Evolutionary conservation across 2,329 filamentous ascomycete species (phyloP).

Genomic region (Botryotinia convoluta): DNA sequence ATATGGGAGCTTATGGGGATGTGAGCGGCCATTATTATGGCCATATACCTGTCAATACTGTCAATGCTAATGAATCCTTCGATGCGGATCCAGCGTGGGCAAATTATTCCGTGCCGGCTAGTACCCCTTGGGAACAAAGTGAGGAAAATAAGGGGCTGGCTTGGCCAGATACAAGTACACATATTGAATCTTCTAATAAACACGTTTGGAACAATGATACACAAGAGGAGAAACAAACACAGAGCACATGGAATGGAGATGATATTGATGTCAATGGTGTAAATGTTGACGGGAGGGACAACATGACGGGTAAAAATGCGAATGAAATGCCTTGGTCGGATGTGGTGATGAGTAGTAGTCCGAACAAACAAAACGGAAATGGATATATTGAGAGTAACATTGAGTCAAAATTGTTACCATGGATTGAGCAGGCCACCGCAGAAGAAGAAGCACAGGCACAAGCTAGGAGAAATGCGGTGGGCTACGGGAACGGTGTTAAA

Average conservation of each 20-base stretch:
- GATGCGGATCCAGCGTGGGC: constrained; percentile 9
- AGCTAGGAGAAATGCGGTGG: constrained; percentile 7
- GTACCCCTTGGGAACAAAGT: not conserved
- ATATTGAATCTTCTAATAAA: constrained; percentile 3
- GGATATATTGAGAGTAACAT: constrained; percentile 17
- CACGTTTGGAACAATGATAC: not conserved
- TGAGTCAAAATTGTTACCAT: constrained; percentile 16
- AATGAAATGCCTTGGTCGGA: constrained; percentile 13
- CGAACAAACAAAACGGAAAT: constrained; percentile 10
- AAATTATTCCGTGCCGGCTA: not conserved
- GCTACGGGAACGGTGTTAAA: not conserved
- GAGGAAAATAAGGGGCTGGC: not conserved
- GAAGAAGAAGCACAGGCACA: constrained; percentile 19
- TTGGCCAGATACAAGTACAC: constrained; percentile 12
- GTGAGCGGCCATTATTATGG: not conserved
- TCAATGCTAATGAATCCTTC: not conserved
- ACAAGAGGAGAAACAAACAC: not conserved
- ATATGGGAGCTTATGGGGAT: constrained; percentile 5
- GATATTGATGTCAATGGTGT: not conserved
- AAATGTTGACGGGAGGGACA: not conserved
- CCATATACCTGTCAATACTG: not conserved
- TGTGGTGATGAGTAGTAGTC: constrained; percentile 14
- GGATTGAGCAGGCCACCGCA: constrained; percentile 19
- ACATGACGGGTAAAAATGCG: not conserved
- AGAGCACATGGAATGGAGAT: constrained; percentile 4